A percentile compares a stretch with the other conserved stretches of the same genome.
Evolutionary conservation across 1,139 yeast genomes (phyloP).

Genomic region (Nematodospora anomalae): DNA sequence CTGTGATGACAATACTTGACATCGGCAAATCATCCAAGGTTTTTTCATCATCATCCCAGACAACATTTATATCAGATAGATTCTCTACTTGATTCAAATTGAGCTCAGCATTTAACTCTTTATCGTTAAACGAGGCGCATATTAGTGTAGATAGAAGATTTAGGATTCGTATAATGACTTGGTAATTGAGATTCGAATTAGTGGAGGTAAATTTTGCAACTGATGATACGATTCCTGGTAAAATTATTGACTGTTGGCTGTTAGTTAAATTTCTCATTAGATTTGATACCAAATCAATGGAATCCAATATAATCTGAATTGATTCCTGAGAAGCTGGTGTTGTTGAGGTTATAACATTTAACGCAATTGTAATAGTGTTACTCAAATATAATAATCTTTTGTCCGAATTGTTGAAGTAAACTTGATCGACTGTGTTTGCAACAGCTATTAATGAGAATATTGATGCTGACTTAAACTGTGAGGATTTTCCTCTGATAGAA

Average conservation of each 20-base stretch:
- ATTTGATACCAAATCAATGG: slow-evolving; percentile 10
- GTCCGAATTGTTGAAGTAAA: slow-evolving; percentile 21
- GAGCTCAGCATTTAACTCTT: slow-evolving; percentile 20
- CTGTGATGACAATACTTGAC: slow-evolving; percentile 10
- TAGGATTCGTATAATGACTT: slow-evolving; percentile 23
- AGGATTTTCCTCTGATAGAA: slow-evolving; percentile 8
- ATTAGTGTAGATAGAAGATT: slow-evolving; percentile 23
- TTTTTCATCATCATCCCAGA: slow-evolving; percentile 20
- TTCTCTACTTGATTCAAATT: slow-evolving; percentile 6
- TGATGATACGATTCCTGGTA: slow-evolving; percentile 43
- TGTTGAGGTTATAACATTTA: slow-evolving; percentile 19
- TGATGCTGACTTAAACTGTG: slow-evolving; percentile 23
- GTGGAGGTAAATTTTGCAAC: slow-evolving; percentile 28
- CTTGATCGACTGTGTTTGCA: slow-evolving; percentile 5
- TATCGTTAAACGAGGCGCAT: slow-evolving; percentile 30
- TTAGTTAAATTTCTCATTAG: slow-evolving; percentile 19
- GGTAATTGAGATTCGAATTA: slow-evolving; percentile 27
- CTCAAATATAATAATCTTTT: slow-evolving; percentile 30
- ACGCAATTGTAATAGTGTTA: slow-evolving; percentile 24
- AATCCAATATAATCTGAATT: slow-evolving; percentile 4
- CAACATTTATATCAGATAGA: slow-evolving; percentile 19
- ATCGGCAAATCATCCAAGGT: slow-evolving; percentile 9
- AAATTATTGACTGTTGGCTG: slow-evolving; percentile 35
- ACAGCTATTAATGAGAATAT: slow-evolving; percentile 10
- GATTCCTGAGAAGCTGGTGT: slow-evolving; percentile 13